Conservation (phyloP, 371 early-diverging fungal species). For the Umbelopsis sp. region DNA sequence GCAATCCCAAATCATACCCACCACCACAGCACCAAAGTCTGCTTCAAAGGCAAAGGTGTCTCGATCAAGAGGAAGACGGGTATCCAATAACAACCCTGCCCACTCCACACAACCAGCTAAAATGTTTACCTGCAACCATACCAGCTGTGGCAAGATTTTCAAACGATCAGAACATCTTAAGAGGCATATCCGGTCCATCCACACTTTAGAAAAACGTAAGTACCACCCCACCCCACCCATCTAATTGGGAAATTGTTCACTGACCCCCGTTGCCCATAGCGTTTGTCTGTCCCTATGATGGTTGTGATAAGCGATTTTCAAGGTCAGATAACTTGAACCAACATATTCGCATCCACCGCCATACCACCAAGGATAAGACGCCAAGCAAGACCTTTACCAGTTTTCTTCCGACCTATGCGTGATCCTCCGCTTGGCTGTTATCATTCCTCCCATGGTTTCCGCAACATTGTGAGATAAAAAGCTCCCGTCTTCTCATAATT, state of each 20-base stretch:
- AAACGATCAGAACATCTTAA: constrained; percentile 86
- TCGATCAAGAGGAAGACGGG: constrained; percentile 41
- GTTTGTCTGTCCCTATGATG: constrained; percentile 53
- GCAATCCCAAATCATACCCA: constrained; percentile 8
- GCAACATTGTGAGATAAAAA: neutral
- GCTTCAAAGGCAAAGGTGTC: constrained; percentile 27
- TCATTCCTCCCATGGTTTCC: neutral
- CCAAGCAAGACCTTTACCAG: neutral
- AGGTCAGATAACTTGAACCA: constrained; percentile 76
- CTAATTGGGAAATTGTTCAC: neutral
- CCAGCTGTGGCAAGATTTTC: constrained; percentile 76
- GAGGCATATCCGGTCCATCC: constrained; percentile 73
- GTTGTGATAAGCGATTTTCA: constrained; percentile 74
- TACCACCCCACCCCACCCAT: neutral
- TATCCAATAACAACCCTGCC: constrained; percentile 40
- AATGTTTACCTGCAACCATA: constrained; percentile 53
- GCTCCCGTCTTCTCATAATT: too few relatives aligned
- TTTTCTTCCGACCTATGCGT: constrained; percentile 6
- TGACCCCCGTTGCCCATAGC: constrained; percentile 26
- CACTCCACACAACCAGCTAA: constrained; percentile 40
- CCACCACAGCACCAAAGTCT: constrained; percentile 11
- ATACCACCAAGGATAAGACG: constrained; percentile 33
- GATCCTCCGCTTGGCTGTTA: neutral
- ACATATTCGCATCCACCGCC: constrained; percentile 59
- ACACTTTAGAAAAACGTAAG: constrained; percentile 62